These are phyloP conservation scores for Russula sp. DNA, from an alignment of 768 basidiomycete species.

Conservation along the genomic window DNA sequence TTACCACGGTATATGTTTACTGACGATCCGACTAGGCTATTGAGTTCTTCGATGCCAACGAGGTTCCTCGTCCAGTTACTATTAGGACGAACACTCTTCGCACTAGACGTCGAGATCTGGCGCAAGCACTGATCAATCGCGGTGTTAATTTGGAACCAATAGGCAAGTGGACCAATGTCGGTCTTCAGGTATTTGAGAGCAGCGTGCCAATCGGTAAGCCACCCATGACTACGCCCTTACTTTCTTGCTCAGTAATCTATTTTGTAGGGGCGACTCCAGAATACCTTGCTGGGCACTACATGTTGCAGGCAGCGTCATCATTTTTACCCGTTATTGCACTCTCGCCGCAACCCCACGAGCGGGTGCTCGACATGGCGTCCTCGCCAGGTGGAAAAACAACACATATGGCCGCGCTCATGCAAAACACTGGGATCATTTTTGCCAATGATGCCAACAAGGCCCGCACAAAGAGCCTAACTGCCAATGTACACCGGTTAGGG, in stretches of 20 bases:
- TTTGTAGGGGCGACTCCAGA: constrained; percentile 85
- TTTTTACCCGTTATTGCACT: constrained; percentile 99
- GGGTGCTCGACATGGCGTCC: constrained; percentile 96
- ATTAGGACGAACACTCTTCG: constrained; percentile 97
- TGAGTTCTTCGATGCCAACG: constrained; percentile 98
- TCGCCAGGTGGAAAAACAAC: constrained; percentile 98
- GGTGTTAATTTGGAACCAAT: constrained; percentile 98
- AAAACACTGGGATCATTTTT: constrained; percentile 97
- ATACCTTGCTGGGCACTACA: constrained; percentile 98
- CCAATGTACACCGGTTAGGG: constrained; percentile 93
- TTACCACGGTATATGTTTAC: not conserved
- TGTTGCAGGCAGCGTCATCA: constrained; percentile 98
- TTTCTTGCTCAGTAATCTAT: constrained; percentile 6
- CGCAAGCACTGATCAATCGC: constrained; percentile 87
- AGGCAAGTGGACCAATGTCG: constrained; percentile 99
- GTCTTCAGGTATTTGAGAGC: constrained; percentile 97
- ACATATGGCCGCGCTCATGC: constrained; percentile 92
- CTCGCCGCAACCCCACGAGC: constrained; percentile 85
- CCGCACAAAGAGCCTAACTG: constrained; percentile 92
- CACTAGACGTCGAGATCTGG: constrained; percentile 88
- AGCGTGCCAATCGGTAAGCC: constrained; percentile 80
- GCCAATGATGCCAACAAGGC: constrained; percentile 96
- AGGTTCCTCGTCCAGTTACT: constrained; percentile 91
- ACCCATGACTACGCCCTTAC: not conserved
- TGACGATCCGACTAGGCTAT: constrained; percentile 59